phyloP scores from a whole-genome alignment of 306 rosid species.

The Argentina anserina region DNA sequence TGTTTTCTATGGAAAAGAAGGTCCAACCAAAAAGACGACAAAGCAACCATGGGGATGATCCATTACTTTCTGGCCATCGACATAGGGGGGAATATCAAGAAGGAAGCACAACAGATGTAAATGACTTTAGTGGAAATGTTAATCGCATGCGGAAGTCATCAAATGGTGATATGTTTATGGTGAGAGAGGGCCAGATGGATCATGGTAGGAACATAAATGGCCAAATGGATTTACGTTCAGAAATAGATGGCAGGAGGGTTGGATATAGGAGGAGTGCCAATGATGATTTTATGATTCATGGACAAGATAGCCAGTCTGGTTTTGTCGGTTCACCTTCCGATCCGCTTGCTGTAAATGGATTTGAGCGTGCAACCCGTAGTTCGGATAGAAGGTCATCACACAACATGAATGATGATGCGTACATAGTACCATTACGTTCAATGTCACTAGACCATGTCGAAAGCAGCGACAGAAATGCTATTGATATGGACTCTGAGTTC shows the following conservation, averaged over 20 bases:
- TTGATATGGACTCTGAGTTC: constrained; percentile 75
- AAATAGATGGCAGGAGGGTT: constrained; percentile 55
- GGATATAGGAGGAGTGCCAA: constrained; percentile 46
- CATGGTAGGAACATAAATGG: constrained; percentile 31
- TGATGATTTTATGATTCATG: constrained; percentile 68
- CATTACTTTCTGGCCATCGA: constrained; percentile 52
- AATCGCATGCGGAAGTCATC: constrained; percentile 47
- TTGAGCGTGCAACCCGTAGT: constrained; percentile 37
- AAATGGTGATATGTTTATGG: constrained; percentile 43
- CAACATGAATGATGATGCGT: constrained; percentile 73
- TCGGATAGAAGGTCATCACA: constrained; percentile 52
- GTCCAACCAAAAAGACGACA: constrained; percentile 42
- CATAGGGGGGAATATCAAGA: constrained; percentile 47
- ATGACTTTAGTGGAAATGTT: constrained; percentile 46
- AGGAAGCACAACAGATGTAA: constrained; percentile 42
- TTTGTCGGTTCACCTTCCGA: constrained; percentile 39
- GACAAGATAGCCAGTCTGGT: constrained; percentile 44
- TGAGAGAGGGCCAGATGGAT: constrained; percentile 39
- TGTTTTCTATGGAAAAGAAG: constrained; percentile 52
- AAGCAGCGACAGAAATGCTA: constrained; percentile 58
- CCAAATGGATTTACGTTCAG: constrained; percentile 52
- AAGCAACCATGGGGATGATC: constrained; percentile 51
- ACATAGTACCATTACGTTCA: constrained; percentile 66
- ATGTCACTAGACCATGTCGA: constrained; percentile 45
- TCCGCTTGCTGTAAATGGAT: constrained; percentile 50